Base-by-base conservation (phyloP, 495 filamentous ascomycete species). In the Amphirosellinia nigrospora region DNA sequence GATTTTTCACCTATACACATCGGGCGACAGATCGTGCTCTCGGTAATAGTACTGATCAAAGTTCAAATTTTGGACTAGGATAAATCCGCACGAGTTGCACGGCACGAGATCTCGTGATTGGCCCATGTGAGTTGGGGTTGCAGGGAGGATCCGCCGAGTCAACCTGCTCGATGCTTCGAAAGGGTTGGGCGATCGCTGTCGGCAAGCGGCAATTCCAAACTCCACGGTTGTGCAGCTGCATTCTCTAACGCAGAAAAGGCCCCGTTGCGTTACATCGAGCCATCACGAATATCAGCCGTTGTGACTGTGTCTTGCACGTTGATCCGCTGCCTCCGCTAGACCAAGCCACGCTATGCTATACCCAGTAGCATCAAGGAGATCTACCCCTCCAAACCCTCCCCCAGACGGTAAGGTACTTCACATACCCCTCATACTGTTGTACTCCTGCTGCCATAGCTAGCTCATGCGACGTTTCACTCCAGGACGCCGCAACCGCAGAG, bases 171-270 rank as follows among this genome's bases (percentile, higher is more conserved):
- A 46, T 30, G 34, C 23, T 53, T 59, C n/a, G n/a, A 59, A 21
- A 59, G 50, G 52, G 53, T 59, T 60, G 60, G 68, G 60, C 68
- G 68, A 70, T 70, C 68, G 43, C 68, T 62, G 68, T 53, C 68
- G 68, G 68, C 60, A 64, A 64, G 68, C 68, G 59, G 68, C 68
- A 70, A 53, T 16, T 39, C 50, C 13, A 56, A 70, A 63, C 56
- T 39, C 68, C 60, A 70, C 68, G 59, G 46, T 58, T 62, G 56
- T 69, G 67, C 58, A 69, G 67, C 58, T 69, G 67, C 56, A 69
- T 53, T 64, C 48, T 56, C 34, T 46, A 43, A 30, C 59, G 23
- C 64, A 63, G 60, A 48, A 64, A 50, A 69, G 8, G n/a, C 59
- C 39, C 68, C 48, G 59, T 19, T 46, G 48, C 39, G 68, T 70